Evolutionary conservation across 768 basidiomycete species (phyloP).

Genomic region (Suillus bovinus): DNA sequence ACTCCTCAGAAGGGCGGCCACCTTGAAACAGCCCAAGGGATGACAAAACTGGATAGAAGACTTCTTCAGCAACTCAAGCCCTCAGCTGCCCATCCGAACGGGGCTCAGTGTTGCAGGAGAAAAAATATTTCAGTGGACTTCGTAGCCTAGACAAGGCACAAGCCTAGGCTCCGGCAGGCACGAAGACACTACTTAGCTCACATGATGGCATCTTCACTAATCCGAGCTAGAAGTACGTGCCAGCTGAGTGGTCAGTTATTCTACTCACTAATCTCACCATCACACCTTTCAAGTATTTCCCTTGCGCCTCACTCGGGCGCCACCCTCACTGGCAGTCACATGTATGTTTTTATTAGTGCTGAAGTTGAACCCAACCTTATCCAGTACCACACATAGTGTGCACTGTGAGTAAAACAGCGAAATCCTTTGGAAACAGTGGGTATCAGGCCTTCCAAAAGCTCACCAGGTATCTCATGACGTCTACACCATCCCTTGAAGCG

Average conservation of each 20-base stretch:
- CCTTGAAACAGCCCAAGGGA: no score
- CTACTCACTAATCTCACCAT: not conserved
- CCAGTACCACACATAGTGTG: not conserved
- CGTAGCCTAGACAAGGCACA: not conserved
- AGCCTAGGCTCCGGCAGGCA: not conserved
- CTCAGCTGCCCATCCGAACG: not conserved
- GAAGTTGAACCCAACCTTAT: not conserved
- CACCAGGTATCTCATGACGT: not conserved
- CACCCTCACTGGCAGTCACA: not conserved
- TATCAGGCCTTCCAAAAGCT: not conserved
- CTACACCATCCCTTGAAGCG: not conserved
- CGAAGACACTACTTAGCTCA: not conserved
- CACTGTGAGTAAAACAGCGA: not conserved
- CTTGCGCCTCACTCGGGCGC: not conserved
- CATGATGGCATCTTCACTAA: not conserved
- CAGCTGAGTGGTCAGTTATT: not conserved
- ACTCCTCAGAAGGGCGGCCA: no score
- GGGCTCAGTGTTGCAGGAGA: not conserved
- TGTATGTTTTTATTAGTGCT: not conserved
- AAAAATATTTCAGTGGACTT: no score
- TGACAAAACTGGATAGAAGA: no score
- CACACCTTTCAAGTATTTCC: not conserved
- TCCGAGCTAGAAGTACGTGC: not conserved
- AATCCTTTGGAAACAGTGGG: not conserved
- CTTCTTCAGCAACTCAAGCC: no score